Evolutionary conservation across 768 basidiomycete species (phyloP), one percentile per base, ranked within the genome.

Genomic region (Coprinopsis cinerea): DNA sequence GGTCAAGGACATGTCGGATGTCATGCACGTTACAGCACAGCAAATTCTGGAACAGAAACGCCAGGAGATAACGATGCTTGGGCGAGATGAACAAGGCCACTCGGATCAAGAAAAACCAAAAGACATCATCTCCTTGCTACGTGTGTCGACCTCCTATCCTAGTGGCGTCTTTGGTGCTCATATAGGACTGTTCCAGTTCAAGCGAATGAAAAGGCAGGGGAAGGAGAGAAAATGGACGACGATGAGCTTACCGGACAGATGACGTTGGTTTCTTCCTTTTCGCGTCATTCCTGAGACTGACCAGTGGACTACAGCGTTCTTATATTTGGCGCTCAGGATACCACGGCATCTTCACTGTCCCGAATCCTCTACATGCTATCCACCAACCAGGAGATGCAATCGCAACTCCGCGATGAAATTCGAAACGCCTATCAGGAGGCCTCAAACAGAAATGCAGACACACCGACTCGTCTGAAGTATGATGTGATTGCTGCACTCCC

Each of bases 311-410:
- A 4, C 28, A 76, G 75, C 2, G 73, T 76, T 13, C 57, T 78
- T 24, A 70, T 76, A 15, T 76, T 78, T 53, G 74, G 75, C 2
- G 77, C 72, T 2, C 73, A 73, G 49, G 76, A 78, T 49, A 79
- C 76, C 6, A 74, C 75, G 0, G 70, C 75, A 1, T 69, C 72
- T 3, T 66, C 71, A 0, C 52, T 79, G 37, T 70, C 71, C 13
- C 68, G 76, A 1, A 66, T 72, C 30, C 59, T 77, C 4, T 62
- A 70, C 51, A 56, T 68, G 39, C 61, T 79, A 24, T 60, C 74
- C 3, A 50, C 44, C 1, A 59, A 72, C 47, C 65, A 56, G 4
- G 66, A 70, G n/a, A 54, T 68, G n/a, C 77, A 79, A 55, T 53
- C 61, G 15, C 53, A 54, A 27, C 55, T 75, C 2, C 59, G 73